These are phyloP conservation scores for Zarea fungicola DNA, from an alignment of 2,329 filamentous ascomycete genomes.

Conservation along the genomic window DNA sequence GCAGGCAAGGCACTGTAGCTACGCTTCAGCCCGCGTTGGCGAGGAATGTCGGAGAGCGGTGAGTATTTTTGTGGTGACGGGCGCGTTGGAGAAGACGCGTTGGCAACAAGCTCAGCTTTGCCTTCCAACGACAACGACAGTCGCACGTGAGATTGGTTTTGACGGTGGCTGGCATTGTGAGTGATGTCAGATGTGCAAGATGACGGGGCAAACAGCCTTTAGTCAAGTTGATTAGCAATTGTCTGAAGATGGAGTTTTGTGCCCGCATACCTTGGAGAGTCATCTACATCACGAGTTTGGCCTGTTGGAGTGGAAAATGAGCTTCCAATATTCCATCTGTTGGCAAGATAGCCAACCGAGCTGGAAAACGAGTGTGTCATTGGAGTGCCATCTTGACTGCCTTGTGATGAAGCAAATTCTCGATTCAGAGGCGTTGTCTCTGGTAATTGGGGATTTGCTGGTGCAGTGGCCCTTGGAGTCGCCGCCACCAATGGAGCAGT, in stretches of 20 bases:
- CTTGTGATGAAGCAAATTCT: constrained; percentile 23
- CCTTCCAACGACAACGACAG: constrained; percentile 83
- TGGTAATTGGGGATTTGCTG: constrained; percentile 1
- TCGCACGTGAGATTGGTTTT: constrained; percentile 54
- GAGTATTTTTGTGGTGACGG: constrained; percentile 54
- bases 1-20: constrained; percentile 64
- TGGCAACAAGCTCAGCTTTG: constrained; percentile 71
- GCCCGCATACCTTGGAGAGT: constrained; percentile 42
- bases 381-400: constrained; percentile 23
- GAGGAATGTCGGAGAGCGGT: constrained; percentile 42
- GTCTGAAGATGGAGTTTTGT: background rate
- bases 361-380: constrained; percentile 38
- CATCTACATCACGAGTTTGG: constrained; percentile 33
- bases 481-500: constrained; percentile 15
- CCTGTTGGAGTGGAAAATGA: constrained; percentile 47
- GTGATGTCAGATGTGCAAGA: constrained; percentile 38
- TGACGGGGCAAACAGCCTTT: constrained; percentile 40
- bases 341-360: constrained; percentile 47
- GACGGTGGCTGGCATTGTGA: constrained; percentile 26
- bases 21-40: constrained; percentile 55
- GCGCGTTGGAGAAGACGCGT: constrained; percentile 52
- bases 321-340: constrained; percentile 50
- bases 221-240: background rate
- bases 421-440: constrained; percentile 23
- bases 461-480: constrained; percentile 8